Conservation (phyloP, 306 rosid species). For the Begonia peltatifolia region DNA sequence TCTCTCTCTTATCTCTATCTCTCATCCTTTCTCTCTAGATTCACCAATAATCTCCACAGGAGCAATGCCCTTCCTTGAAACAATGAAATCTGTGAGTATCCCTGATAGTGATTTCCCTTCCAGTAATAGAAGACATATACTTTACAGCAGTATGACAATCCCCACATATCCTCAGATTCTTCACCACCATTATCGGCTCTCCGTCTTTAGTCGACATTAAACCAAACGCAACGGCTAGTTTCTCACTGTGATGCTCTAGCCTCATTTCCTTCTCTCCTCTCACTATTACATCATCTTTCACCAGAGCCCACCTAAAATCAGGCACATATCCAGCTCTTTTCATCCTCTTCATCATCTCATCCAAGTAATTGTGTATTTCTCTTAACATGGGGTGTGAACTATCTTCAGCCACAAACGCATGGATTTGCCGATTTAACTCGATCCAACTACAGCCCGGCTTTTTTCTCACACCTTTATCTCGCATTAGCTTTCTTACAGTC, state of each 20-base stretch:
- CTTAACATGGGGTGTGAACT: conserved; percentile 57
- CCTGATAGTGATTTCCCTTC: conserved; percentile 72
- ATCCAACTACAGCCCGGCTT: conserved; percentile 87
- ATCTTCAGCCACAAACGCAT: conserved; percentile 65
- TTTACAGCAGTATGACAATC: conserved; percentile 81
- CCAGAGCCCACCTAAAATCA: conserved; percentile 53
- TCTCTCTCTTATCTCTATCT: no score
- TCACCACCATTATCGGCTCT: conserved; percentile 56
- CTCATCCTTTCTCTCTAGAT: not conserved
- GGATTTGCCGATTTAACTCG: conserved; percentile 46
- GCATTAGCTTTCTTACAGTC: conserved; percentile 40
- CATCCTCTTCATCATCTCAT: conserved; percentile 41
- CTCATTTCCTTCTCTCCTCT: conserved; percentile 54
- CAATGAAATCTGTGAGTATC: conserved; percentile 69
- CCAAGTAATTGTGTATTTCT: conserved; percentile 47
- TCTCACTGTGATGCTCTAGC: conserved; percentile 56
- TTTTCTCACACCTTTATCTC: conserved; percentile 65
- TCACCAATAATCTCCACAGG: conserved; percentile 82
- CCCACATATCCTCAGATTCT: conserved; percentile 71
- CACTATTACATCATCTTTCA: conserved; percentile 38
- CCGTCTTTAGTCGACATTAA: conserved; percentile 44
- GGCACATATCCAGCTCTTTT: conserved; percentile 53
- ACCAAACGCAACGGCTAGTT: conserved; percentile 66
- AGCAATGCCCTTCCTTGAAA: conserved; percentile 56
- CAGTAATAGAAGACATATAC: conserved; percentile 38